phyloP scores from a whole-genome alignment of 1,139 yeast species.

The Pichia sp. region DNA sequence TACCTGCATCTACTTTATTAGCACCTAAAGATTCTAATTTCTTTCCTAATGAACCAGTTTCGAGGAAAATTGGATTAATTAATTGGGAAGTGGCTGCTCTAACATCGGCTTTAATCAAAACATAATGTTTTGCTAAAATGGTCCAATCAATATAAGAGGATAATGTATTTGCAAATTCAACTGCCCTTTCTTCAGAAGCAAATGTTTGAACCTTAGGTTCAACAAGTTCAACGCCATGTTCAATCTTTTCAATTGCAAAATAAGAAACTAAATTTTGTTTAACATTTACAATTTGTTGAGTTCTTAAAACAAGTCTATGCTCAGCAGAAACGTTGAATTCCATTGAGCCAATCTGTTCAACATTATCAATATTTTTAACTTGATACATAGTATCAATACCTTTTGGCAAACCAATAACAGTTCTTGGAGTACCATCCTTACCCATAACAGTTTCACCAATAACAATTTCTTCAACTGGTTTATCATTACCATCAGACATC shows the following conservation, averaged over 20 bases:
- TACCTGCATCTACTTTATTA: not conserved
- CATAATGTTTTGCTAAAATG: constrained; percentile 32
- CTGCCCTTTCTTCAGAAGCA: not conserved
- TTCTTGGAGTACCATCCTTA: constrained; percentile 37
- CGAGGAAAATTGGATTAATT: constrained; percentile 32
- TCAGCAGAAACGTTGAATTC: constrained; percentile 32
- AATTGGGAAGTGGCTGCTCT: constrained; percentile 30
- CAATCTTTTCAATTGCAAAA: constrained; percentile 2
- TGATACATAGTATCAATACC: constrained; percentile 37
- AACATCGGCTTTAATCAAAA: constrained; percentile 22
- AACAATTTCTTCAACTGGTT: constrained; percentile 27
- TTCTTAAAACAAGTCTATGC: constrained; percentile 31
- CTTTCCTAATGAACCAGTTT: constrained; percentile 16
- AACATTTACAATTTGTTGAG: constrained; percentile 7
- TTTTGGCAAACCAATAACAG: constrained; percentile 38
- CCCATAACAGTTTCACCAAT: constrained; percentile 41
- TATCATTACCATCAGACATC: constrained; percentile 38
- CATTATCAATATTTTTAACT: constrained; percentile 26
- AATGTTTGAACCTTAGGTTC: not conserved
- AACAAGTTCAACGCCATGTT: not conserved
- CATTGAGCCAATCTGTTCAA: constrained; percentile 5
- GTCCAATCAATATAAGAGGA: constrained; percentile 30
- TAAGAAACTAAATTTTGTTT: constrained; percentile 2
- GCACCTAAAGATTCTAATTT: too few species aligned
- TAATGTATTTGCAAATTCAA: not conserved